These are phyloP conservation scores for Hortiboletus campestris DNA, from an alignment of 768 basidiomycete genomes.

Conservation along the genomic window DNA sequence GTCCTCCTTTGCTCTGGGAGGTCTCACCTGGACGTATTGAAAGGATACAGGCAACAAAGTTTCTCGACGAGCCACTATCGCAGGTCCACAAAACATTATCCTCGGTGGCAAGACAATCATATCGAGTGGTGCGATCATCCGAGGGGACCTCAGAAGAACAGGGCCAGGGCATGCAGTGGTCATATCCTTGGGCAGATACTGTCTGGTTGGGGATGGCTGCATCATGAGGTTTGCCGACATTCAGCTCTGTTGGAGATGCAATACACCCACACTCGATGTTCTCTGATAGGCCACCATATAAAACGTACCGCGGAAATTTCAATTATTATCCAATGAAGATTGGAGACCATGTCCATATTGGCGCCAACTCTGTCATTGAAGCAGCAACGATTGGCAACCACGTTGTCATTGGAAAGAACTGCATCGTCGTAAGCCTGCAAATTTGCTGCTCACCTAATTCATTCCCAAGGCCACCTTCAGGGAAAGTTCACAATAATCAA, in stretches of 20 bases:
- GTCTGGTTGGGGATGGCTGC: slow-evolving; percentile 84
- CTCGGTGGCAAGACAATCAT: slow-evolving; percentile 97
- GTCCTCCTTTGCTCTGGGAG: not conserved
- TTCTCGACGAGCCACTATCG: slow-evolving; percentile 85
- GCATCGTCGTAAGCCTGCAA: slow-evolving; percentile 72
- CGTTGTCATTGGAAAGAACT: slow-evolving; percentile 93
- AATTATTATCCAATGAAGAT: slow-evolving; percentile 99
- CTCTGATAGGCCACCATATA: slow-evolving; percentile 69
- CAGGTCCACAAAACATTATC: slow-evolving; percentile 94
- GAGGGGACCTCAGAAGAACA: slow-evolving; percentile 88
- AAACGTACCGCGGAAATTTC: slow-evolving; percentile 86
- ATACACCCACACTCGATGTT: not conserved
- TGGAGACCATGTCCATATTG: slow-evolving; percentile 93
- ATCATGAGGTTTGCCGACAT: slow-evolving; percentile 71
- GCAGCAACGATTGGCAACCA: slow-evolving; percentile 93
- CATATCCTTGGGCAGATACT: slow-evolving; percentile 91
- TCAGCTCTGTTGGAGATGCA: not conserved
- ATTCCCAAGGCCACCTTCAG: slow-evolving; percentile 38
- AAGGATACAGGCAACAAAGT: slow-evolving; percentile 98
- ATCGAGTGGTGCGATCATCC: slow-evolving; percentile 82
- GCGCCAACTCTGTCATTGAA: slow-evolving; percentile 84
- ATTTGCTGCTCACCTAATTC: slow-evolving; percentile 1
- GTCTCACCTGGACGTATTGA: slow-evolving; percentile 4
- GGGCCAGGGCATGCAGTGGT: slow-evolving; percentile 92
- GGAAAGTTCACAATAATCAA: slow-evolving; percentile 97